Base-by-base conservation (phyloP, 805 yeast species). In the Komagataella kurtzmanii region DNA sequence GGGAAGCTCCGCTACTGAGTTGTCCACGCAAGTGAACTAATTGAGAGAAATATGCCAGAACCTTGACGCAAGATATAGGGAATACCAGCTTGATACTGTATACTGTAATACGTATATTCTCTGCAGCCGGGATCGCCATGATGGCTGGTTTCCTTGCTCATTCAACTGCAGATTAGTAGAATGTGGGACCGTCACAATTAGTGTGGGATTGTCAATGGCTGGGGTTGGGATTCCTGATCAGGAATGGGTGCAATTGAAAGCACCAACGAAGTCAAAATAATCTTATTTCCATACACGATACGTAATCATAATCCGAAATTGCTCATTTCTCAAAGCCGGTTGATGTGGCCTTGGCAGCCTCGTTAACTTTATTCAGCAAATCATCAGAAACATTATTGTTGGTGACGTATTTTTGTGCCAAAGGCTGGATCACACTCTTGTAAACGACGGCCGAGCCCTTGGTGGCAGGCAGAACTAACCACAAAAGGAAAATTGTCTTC, bases 401-500 rank as follows among this genome's bases (percentile, higher is more conserved):
- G 17, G 52, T 24, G 51, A 76, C 58, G 58, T 73, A 71, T 51
- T 62, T 70, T 49, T 73, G 69, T 50, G 79, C 59, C 45, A 87
- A 58, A 58, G 98, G 98, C 64, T 77, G 76, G 65, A 93, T 74
- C 30, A 85, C 59, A 50, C 70, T 64, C 52, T 64, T 59, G 77
- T 88, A 93, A 50, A 93, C 79, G 53, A 81, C 57, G 53, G 72
- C 72, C 52, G 98, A 95, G 65, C 99, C 99, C 53, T 88, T 85
- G 64, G 85, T 82, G 59, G 81, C 77, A 56, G 99, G 98, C 51
- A 89, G 75, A 52, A 93, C 88, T 62, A 91, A 80, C 75, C 88
- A 93, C 53, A 90, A 73, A 70, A 93, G 83, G 69, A 86, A 81
- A 50, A 88, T 59, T 50, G 97, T 87, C 80, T 93, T 93, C 74